These are phyloP conservation scores for Kalmusia sp. DNA, from an alignment of 2,329 filamentous ascomycete genomes.

Conservation along the genomic window DNA sequence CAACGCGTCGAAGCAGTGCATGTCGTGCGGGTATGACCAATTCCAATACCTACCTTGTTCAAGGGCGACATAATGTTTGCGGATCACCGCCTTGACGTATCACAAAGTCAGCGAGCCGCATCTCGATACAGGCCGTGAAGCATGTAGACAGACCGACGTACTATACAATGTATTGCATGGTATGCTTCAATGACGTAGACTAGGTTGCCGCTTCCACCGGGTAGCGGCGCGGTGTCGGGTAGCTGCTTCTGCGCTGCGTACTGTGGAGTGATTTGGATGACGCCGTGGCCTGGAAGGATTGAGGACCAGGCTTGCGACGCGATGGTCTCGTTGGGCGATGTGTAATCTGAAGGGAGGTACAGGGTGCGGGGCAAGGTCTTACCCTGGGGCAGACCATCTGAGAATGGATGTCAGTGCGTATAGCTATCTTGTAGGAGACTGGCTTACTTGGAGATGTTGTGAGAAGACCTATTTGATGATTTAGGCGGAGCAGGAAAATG, in stretches of 20 bases:
- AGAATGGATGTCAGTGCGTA: too few relatives aligned
- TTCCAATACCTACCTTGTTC: not conserved
- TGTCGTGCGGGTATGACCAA: constrained; percentile 2
- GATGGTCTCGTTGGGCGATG: constrained; percentile 3
- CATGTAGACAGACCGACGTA: not conserved
- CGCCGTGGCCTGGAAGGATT: constrained; percentile 13
- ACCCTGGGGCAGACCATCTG: not conserved
- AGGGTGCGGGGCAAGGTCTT: constrained; percentile 4
- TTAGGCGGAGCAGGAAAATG: not conserved
- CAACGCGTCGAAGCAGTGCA: constrained; percentile 11
- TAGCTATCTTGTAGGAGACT: too few relatives aligned
- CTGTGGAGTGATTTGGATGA: constrained; percentile 5
- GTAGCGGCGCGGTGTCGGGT: not conserved
- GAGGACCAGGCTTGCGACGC: constrained; percentile 7
- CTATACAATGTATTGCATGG: constrained; percentile 13
- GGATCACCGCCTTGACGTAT: not conserved
- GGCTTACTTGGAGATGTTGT: not conserved
- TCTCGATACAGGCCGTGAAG: too few relatives aligned
- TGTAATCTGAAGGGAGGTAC: constrained; percentile 11
- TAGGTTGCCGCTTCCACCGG: constrained; percentile 5
- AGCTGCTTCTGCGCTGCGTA: constrained; percentile 4
- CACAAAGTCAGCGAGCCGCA: too few relatives aligned
- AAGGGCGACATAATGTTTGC: not conserved
- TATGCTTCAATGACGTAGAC: constrained; percentile 16
- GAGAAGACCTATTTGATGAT: not conserved